phyloP scores from a whole-genome alignment of 768 basidiomycete species.

The Calvatia gigantea region DNA sequence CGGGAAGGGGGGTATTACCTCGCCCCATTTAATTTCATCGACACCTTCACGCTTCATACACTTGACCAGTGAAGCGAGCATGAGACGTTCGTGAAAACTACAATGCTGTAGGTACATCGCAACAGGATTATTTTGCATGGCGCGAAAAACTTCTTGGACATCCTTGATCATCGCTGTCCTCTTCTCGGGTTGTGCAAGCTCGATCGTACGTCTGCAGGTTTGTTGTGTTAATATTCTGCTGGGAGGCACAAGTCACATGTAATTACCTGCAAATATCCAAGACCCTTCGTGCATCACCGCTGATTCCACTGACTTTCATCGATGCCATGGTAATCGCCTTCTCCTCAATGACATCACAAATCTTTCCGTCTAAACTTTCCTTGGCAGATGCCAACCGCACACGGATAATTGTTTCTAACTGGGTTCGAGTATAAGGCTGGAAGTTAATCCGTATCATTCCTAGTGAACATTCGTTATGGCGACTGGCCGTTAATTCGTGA shows the following conservation, averaged over 20 bases:
- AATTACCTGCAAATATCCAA: constrained; percentile 87
- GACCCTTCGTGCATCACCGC: constrained; percentile 91
- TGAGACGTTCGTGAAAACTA: constrained; percentile 83
- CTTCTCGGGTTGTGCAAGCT: constrained; percentile 56
- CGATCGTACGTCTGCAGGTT: constrained; percentile 68
- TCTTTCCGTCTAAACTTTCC: constrained; percentile 44
- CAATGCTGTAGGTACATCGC: constrained; percentile 79
- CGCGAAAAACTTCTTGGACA: constrained; percentile 73
- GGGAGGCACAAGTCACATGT: neutral
- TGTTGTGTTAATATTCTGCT: neutral
- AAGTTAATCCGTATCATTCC: constrained; percentile 93
- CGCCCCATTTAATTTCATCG: constrained; percentile 83
- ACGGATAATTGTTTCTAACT: constrained; percentile 84
- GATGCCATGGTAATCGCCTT: constrained; percentile 88
- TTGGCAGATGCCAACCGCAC: constrained; percentile 66
- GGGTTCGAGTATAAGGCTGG: constrained; percentile 76
- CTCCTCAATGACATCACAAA: constrained; percentile 44
- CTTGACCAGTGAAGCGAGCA: constrained; percentile 80
- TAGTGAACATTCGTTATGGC: constrained; percentile 22
- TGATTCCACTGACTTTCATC: constrained; percentile 65
- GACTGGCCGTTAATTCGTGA: neutral
- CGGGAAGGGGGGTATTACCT: constrained; percentile 42
- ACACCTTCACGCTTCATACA: constrained; percentile 83
- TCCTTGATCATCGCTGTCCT: constrained; percentile 63
- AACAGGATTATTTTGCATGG: constrained; percentile 89